Evolutionary conservation across 371 early-diverging fungal species (phyloP), one percentile per base, ranked within the genome.

Genomic region (Dichotomocladium elegans): DNA sequence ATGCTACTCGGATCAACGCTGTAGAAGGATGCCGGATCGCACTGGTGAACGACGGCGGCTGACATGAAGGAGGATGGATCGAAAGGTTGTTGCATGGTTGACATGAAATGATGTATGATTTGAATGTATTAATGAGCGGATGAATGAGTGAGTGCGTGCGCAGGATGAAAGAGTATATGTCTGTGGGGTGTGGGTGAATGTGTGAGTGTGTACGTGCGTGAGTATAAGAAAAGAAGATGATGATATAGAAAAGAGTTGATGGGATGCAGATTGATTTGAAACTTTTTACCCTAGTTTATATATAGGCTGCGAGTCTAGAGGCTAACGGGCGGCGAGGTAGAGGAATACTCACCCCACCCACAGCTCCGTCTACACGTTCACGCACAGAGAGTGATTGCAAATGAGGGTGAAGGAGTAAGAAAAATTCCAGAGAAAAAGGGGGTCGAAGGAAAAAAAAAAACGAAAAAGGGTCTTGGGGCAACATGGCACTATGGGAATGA

Each of bases 31-130:
- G 27, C 25, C 2, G 43, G 4, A 17, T 28, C 33, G 25, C 47
- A 15, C 33, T 8, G 46, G 19, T 44, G 48, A 26, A 47, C 31
- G 11, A 40, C 37, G 12, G 49, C 31, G 42, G 46, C n/a, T 24
- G 62, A 35, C 21, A 55, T 48, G 47, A 68, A n/a, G n/a, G n/a
- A 68, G 19, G 66, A 59, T 53, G 63, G 66, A 14, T 72, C 66
- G 51, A 72, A 72, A 12, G 66, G 47, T 53, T 68, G 37, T n/a
- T n/a, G 72, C 55, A 71, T 60, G 41, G 61, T 55, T 30, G 57
- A 58, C 71, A 57, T 60, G 55, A 29, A 9, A n/a, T 40, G 40
- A n/a, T 8, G 14, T 7, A 40, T 7, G 21, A 15, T 6, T 15
- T 40, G 14, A 40, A 40, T 40, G 40, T 40, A 40, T 40, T n/a